A percentile compares a stretch with the other conserved stretches of the same genome.
Conservation (phyloP, 192 early-diverging fungal genomes). For the Podochytrium sp. region DNA sequence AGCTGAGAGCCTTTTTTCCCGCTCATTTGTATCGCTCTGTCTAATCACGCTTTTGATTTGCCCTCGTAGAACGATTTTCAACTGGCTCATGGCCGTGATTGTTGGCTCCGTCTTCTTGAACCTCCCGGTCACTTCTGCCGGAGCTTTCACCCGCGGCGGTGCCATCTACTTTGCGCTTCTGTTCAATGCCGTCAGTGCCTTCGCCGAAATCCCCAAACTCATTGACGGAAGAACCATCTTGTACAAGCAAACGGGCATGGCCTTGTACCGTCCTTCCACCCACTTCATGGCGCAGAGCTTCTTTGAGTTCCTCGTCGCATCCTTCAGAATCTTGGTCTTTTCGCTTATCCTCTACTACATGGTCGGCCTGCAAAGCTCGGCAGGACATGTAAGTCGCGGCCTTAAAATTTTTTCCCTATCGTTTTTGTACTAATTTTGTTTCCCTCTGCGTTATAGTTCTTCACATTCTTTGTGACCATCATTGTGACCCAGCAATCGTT, state of each 20-base stretch:
- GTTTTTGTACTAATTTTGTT: no score
- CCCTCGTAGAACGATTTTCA: constrained; percentile 45
- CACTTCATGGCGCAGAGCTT: constrained; percentile 59
- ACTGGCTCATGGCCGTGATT: constrained; percentile 68
- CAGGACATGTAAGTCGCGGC: constrained; percentile 34
- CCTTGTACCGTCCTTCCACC: constrained; percentile 66
- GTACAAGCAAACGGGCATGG: constrained; percentile 79
- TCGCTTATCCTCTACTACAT: constrained; percentile 64
- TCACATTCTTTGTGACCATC: constrained; percentile 58
- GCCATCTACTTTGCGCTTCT: constrained; percentile 70
- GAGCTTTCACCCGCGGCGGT: constrained; percentile 81
- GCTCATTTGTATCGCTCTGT: no score
- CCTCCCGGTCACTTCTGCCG: constrained; percentile 57
- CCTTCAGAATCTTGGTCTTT: constrained; percentile 60
- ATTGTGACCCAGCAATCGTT: constrained; percentile 60
- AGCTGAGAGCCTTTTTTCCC: no score
- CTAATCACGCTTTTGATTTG: no score
- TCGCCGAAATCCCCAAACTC: constrained; percentile 70
- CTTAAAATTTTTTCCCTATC: no score
- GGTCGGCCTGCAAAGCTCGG: constrained; percentile 54
- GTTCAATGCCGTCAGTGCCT: constrained; percentile 71
- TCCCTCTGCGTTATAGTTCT: constrained; percentile 42
- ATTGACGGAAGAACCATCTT: constrained; percentile 73
- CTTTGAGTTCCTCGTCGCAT: constrained; percentile 53
- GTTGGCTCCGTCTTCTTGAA: constrained; percentile 73